phyloP scores from a whole-genome alignment of 2,329 filamentous ascomycete genomes.

The Monilinia vaccinii-corymbosi region DNA sequence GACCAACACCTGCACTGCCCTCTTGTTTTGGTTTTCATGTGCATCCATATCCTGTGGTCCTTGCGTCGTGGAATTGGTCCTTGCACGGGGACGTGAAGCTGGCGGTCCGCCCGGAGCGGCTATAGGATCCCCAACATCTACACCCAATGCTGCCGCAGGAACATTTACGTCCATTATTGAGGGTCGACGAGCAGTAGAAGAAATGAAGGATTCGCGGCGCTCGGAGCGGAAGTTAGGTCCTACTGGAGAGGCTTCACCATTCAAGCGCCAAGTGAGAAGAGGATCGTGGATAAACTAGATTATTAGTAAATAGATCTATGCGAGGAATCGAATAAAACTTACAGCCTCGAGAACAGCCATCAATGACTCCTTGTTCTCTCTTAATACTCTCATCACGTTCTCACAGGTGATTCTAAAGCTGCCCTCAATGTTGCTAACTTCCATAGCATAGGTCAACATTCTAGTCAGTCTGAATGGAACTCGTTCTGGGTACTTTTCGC shows the following conservation, averaged over 20 bases:
- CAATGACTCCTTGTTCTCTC: constrained; percentile 95
- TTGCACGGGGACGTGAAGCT: constrained; percentile 41
- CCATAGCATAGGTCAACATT: constrained; percentile 99
- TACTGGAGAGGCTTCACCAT: constrained; percentile 48
- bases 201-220: constrained; percentile 43
- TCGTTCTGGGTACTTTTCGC: constrained; percentile 95
- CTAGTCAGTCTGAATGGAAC: constrained; percentile 96
- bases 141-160: constrained; percentile 44
- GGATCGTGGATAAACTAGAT: constrained; percentile 94
- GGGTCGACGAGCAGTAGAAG: constrained; percentile 45
- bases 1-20: constrained; percentile 83
- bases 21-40: constrained; percentile 81
- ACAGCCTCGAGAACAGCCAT: constrained; percentile 98
- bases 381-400: constrained; percentile 92
- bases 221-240: constrained; percentile 60
- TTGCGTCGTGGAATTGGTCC: constrained; percentile 49
- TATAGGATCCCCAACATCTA: constrained; percentile 35
- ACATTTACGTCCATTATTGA: constrained; percentile 60
- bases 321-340: constrained; percentile 37
- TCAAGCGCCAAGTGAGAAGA: constrained; percentile 93
- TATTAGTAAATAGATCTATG: constrained; percentile 16
- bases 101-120: constrained; percentile 36
- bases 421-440: constrained; percentile 98
- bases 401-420: constrained; percentile 98
- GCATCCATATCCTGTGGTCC: constrained; percentile 35